A percentile compares a stretch with the other conserved stretches of the same genome.
Evolutionary conservation across 2,329 filamentous ascomycete genomes (phyloP).

Genomic region (Lachnellula cervina): DNA sequence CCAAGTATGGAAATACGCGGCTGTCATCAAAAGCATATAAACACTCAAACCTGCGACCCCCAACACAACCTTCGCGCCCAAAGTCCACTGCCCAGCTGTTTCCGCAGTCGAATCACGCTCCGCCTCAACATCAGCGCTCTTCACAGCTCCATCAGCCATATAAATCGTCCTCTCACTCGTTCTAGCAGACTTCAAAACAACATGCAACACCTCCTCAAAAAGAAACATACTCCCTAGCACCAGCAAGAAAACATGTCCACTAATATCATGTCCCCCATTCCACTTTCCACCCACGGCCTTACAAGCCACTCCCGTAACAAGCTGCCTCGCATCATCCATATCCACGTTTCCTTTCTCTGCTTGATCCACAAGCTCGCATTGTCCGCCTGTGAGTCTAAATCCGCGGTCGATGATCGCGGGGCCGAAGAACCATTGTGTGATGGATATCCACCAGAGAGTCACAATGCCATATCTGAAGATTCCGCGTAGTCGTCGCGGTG

Average conservation of each 20-base stretch:
- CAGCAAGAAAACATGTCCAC: constrained; percentile 89
- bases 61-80: constrained; percentile 52
- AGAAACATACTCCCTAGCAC: constrained; percentile 79
- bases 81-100: constrained; percentile 33
- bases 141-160: constrained; percentile 61
- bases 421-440: constrained; percentile 97
- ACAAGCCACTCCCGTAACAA: constrained; percentile 73
- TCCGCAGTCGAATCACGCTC: constrained; percentile 11
- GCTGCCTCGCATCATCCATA: constrained; percentile 42
- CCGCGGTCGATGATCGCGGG: constrained; percentile 83
- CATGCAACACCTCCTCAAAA: constrained; percentile 70
- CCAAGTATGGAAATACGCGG: constrained; percentile 98
- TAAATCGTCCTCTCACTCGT: constrained; percentile 56
- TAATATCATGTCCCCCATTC: constrained; percentile 94
- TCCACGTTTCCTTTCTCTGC: constrained; percentile 42
- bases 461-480: constrained; percentile 63
- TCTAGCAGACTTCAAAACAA: constrained; percentile 45
- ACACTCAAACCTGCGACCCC: constrained; percentile 65
- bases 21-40: constrained; percentile 99
- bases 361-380: constrained; percentile 60
- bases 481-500: constrained; percentile 51
- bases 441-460: constrained; percentile 74
- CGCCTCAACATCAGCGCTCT: constrained; percentile 49
- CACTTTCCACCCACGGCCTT: constrained; percentile 77
- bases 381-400: constrained; percentile 83